Base-by-base conservation (phyloP, 192 early-diverging fungal species). In the Backusella liffmaniae region DNA sequence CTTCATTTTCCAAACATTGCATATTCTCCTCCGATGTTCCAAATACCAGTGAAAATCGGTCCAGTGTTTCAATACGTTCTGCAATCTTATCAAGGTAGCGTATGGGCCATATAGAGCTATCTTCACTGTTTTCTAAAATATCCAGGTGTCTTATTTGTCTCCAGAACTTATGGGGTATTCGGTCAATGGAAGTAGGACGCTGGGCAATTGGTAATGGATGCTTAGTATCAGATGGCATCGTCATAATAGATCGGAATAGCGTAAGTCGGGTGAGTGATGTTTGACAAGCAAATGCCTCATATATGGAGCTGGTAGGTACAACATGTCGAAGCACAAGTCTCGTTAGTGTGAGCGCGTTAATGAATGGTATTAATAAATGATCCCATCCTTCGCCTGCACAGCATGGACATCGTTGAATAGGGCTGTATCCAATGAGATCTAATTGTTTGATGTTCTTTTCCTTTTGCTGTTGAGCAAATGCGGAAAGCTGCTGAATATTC, bases 311-410 rank as follows among this genome's bases (percentile, higher is more conserved):
- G 32, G 67, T 41, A 2, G 67, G 67, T 37, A 69, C 35, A 5
- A 69, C 67, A 69, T 69, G 67, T 26, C 37, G 67, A 69, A 69
- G 35, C 18, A 69, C 67, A 12, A 69, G 35, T 4, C 35, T 69
- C 9, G 26, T 10, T 21, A 69, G 12, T 13, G n/a, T 5, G 12
- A 69, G 37, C 7, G 35, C n/a, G 2, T 36, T 21, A n/a, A 69
- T 41, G 0, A 69, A 69, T 13, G 67, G 37, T 37, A 37, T 41
- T 12, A 69, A 36, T 7, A 39, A 37, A 21, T 69, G 34, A 18
- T 69, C 67, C 67, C 67, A 69, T 7, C 26, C 37, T 37, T 69
- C 41, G 4, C 67, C 67, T 41, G 67, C 18, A 9, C 67, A 69
- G 21, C 67, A 69, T 21, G 67, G 36, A 23, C 67, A 69, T 23